Conservation (phyloP, 1,284 basidiomycete species). For the Pseudozyma sp. region DNA sequence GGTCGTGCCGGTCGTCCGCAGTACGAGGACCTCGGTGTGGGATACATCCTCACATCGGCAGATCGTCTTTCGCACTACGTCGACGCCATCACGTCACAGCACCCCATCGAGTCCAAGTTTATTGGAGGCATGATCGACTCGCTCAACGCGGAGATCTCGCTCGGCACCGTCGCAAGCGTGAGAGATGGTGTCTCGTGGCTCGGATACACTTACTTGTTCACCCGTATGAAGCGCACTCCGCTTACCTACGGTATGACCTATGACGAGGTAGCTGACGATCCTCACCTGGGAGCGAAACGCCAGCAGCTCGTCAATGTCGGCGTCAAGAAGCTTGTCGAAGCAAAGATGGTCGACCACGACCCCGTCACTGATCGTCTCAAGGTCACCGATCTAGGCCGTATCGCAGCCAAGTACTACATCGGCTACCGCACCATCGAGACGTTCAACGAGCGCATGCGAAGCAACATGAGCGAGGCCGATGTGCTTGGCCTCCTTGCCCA, state of each 20-base stretch:
- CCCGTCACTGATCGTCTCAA: conserved; percentile 75
- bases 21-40: conserved; percentile 92
- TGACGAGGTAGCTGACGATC: conserved; percentile 81
- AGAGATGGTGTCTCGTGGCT: conserved; percentile 94
- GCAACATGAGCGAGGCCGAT: conserved; percentile 93
- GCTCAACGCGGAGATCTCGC: conserved; percentile 92
- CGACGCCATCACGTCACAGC: conserved; percentile 85
- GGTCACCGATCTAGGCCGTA: conserved; percentile 88
- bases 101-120: conserved; percentile 95
- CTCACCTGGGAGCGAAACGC: conserved; percentile 80
- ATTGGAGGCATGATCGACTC: conserved; percentile 87
- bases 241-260: conserved; percentile 85
- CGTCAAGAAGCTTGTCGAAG: conserved; percentile 78
- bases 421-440: conserved; percentile 86
- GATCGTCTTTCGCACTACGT: conserved; percentile 95
- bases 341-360: conserved; percentile 87
- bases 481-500: conserved; percentile 85
- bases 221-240: conserved; percentile 94
- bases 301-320: conserved; percentile 79
- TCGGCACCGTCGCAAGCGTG: conserved; percentile 91
- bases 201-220: conserved; percentile 96
- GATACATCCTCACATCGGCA: conserved; percentile 93
- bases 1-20: conserved; percentile 97
- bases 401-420: conserved; percentile 97
- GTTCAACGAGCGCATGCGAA: conserved; percentile 85